Conservation (phyloP, 225 moss, liverwort and hornwort genomes). For the Rhytidiadelphus loreus region DNA sequence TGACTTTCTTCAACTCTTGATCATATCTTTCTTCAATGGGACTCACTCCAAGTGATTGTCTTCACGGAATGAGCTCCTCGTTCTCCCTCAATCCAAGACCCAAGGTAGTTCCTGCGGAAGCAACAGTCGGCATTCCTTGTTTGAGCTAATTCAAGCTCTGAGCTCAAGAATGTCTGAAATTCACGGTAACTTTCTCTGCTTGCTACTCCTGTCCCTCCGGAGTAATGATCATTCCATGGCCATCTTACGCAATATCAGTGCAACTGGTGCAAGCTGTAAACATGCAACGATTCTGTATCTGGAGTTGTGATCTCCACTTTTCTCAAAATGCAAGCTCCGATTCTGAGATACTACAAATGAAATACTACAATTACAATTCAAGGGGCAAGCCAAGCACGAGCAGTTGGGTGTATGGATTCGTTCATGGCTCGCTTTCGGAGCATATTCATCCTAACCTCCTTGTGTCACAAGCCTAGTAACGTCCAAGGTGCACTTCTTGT, state of each 20-base stretch:
- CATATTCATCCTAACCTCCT: not conserved
- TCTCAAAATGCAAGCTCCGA: not conserved
- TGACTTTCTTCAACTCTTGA: not conserved
- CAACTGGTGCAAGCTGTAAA: not conserved
- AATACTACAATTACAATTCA: not conserved
- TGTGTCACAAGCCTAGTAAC: too few species aligned
- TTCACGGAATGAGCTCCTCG: too few species aligned
- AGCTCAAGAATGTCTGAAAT: not conserved
- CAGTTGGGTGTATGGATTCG: not conserved
- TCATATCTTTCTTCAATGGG: too few species aligned
- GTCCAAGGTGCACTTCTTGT: not conserved
- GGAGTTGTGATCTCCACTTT: not conserved
- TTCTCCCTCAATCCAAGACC: too few species aligned
- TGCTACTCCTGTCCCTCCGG: not conserved
- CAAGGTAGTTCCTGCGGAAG: not conserved
- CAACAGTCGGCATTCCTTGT: too few species aligned
- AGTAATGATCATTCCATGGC: too few species aligned
- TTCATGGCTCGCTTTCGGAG: not conserved
- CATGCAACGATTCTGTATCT: not conserved
- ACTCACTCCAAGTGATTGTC: too few species aligned
- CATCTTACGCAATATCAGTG: not conserved
- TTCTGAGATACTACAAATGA: too few species aligned
- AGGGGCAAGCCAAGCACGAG: not conserved
- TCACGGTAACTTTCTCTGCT: too few species aligned
- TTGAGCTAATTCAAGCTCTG: not conserved